A percentile compares a stretch with the other conserved stretches of the same genome.
These are phyloP conservation scores for Phaeosphaeriaceae sp. DNA, from an alignment of 2,329 filamentous ascomycete genomes.

Conservation along the genomic window DNA sequence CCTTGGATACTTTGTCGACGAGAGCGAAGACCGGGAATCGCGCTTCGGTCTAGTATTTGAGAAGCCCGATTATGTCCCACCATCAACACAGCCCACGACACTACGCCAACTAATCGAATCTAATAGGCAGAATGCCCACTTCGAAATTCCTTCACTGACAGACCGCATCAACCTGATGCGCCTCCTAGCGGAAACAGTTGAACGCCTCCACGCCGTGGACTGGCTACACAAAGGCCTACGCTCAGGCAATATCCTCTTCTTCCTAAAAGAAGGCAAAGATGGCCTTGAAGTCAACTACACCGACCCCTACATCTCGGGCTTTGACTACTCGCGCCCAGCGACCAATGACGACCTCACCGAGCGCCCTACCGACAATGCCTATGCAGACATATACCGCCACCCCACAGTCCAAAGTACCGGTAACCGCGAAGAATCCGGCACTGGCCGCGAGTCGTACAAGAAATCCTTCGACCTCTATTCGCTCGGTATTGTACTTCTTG, in stretches of 20 bases:
- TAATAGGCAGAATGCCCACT: neutral
- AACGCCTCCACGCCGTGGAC: constrained; percentile 62
- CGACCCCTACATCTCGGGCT: constrained; percentile 58
- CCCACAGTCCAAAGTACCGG: constrained; percentile 51
- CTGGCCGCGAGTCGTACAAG: constrained; percentile 42
- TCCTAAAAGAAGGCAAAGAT: constrained; percentile 33
- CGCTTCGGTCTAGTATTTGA: constrained; percentile 63
- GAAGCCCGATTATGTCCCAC: constrained; percentile 50
- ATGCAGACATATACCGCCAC: constrained; percentile 60
- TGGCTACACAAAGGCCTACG: constrained; percentile 67
- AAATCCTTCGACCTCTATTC: constrained; percentile 62
- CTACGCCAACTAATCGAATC: constrained; percentile 55
- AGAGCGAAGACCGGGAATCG: constrained; percentile 41
- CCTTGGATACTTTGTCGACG: constrained; percentile 46
- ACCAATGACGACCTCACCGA: constrained; percentile 60
- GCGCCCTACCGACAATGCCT: constrained; percentile 53
- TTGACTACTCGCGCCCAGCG: constrained; percentile 62
- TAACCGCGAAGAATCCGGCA: constrained; percentile 30
- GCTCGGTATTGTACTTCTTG: constrained; percentile 60
- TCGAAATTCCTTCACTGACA: constrained; percentile 56
- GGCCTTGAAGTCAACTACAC: constrained; percentile 44
- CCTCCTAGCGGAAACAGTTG: constrained; percentile 59
- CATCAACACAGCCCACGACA: constrained; percentile 54
- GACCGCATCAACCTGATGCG: constrained; percentile 60
- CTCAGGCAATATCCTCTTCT: constrained; percentile 62